Evolutionary conservation across 2,329 filamentous ascomycete genomes (phyloP), one percentile per base, ranked within the genome.

Genomic region (Proliferodiscus dingleyae): DNA sequence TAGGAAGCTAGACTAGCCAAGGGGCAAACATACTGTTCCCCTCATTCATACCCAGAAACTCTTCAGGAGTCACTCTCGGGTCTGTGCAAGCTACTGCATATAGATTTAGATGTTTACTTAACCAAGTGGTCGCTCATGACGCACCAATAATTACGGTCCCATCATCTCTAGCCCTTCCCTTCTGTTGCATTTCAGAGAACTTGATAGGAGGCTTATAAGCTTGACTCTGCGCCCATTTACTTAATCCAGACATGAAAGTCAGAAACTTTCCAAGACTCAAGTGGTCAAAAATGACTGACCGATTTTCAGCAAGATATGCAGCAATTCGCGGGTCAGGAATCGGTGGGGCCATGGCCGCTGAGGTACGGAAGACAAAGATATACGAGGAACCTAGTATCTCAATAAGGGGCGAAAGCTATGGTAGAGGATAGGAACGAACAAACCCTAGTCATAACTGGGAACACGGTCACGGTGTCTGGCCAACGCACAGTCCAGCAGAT

Each of bases 1-100:
- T 15, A 9, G n/a, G 16, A 9, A 34, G 9, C 32, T 9, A 26
- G 24, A 6, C 24, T 15, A 18, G n/a, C n/a, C 10, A 9, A 3
- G 18, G 10, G 2, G 19, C 16, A 30, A 30, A 49, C 46, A 13
- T 46, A 51, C 51, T 54, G 34, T 39, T 49, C 10, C 36, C 40
- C 4, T 36, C 19, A 28, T 36, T 43, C 51, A 57, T 59, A 22
- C 51, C 51, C 6, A 59, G 21, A 26, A 54, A 57, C 23, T 55
- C 52, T 22, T 57, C 51, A 2, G 54, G 52, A 1, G 49, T 52
- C 5, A 54, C 44, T n/a, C 57, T 33, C 9, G 55, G 55, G 33
- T 58, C 52, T 15, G 51, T 52, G 51, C 55, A 58, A 19, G 54
- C 52, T 5, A 58, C 52, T 55, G 34, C n/a, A 22, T n/a, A 23